phyloP scores from a whole-genome alignment of 1,284 basidiomycete species.

The Tausonia pullulans region DNA sequence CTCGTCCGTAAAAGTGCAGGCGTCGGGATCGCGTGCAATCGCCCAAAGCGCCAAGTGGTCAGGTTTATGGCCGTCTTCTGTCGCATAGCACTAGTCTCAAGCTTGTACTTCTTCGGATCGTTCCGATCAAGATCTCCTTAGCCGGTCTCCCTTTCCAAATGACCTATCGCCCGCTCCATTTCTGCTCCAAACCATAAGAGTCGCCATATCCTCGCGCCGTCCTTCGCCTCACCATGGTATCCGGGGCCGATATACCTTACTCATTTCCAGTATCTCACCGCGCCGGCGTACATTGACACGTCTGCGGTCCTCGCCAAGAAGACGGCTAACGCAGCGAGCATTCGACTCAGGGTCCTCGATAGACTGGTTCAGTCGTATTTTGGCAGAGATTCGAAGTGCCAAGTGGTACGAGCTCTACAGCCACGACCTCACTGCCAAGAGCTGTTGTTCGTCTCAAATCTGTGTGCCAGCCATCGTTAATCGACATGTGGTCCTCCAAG shows the following conservation, averaged over 20 bases:
- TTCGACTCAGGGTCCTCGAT: constrained; percentile 28
- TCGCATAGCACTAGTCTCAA: constrained; percentile 17
- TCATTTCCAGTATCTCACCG: constrained; percentile 25
- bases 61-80: too few species aligned
- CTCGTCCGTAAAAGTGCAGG: constrained; percentile 51
- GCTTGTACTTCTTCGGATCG: constrained; percentile 22
- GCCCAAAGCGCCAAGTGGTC: constrained; percentile 48
- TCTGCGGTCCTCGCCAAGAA: constrained; percentile 24
- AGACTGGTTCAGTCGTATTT: constrained; percentile 8
- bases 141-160: constrained; percentile 26
- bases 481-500: constrained; percentile 18
- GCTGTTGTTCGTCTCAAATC: background rate
- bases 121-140: constrained; percentile 28
- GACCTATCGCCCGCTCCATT: constrained; percentile 26
- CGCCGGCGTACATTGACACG: constrained; percentile 28
- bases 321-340: constrained; percentile 16
- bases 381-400: constrained; percentile 20
- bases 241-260: constrained; percentile 27
- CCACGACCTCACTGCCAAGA: constrained; percentile 25
- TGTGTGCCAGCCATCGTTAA: background rate
- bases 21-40: constrained; percentile 51
- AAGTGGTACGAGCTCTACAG: constrained; percentile 28
- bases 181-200: constrained; percentile 24
- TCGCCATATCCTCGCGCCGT: constrained; percentile 24
- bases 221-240: background rate